Evolutionary conservation across 805 yeast species (phyloP).

Genomic region (Candida germanica): DNA sequence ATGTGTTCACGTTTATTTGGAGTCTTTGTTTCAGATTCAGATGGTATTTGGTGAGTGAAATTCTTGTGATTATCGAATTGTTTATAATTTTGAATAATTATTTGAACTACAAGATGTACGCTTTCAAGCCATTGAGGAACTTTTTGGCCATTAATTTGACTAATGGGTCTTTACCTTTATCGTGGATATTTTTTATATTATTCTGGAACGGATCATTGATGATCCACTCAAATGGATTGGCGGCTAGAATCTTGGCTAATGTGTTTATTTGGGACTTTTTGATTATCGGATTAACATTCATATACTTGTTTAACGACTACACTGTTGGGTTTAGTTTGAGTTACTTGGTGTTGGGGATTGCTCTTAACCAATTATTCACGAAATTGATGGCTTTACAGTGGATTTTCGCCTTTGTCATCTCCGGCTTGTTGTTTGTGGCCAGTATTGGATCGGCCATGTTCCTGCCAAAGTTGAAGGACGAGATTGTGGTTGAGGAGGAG

Average conservation of each 20-base stretch:
- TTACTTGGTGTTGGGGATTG: conserved; percentile 61
- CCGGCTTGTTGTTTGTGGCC: conserved; percentile 52
- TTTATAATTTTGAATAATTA: conserved; percentile 55
- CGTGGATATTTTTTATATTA: conserved; percentile 70
- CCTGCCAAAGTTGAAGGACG: conserved; percentile 11
- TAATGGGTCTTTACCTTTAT: conserved; percentile 63
- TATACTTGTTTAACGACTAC: conserved; percentile 66
- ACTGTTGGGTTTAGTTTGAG: conserved; percentile 60
- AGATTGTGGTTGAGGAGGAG: conserved; percentile 14
- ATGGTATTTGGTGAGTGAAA: conserved; percentile 56
- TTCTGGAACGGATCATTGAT: conserved; percentile 86
- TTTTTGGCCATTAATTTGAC: conserved; percentile 65
- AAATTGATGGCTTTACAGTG: conserved; percentile 78
- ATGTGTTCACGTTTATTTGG: conserved; percentile 63
- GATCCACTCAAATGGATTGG: conserved; percentile 57
- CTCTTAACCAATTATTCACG: conserved; percentile 65
- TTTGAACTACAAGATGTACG: conserved; percentile 57
- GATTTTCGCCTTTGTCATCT: conserved; percentile 73
- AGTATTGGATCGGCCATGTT: conserved; percentile 44
- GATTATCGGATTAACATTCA: conserved; percentile 56
- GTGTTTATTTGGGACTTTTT: conserved; percentile 76
- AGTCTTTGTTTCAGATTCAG: conserved; percentile 54
- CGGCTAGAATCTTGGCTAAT: conserved; percentile 68
- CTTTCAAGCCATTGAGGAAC: conserved; percentile 47
- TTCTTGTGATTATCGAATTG: conserved; percentile 58